Evolutionary conservation across 179 eudicot species (phyloP).

Genomic region (Beta macrorhiza): DNA sequence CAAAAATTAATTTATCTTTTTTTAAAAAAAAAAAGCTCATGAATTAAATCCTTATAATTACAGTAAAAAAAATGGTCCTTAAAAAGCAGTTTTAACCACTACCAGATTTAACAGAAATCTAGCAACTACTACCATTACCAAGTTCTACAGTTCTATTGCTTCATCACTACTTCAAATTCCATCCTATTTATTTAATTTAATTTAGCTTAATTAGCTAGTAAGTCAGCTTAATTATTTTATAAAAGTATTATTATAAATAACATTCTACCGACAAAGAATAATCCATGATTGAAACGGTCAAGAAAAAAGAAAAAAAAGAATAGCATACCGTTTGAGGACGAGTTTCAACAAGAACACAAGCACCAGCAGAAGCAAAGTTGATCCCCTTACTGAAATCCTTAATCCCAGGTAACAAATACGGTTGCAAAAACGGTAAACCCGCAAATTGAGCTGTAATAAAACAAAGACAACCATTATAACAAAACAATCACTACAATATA

Average conservation of each 20-base stretch:
- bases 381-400: slow-evolving; percentile 34
- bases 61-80: background rate
- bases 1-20: too few species aligned
- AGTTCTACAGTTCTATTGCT: background rate
- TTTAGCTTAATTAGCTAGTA: background rate
- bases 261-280: slow-evolving; percentile 10
- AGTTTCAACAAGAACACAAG: slow-evolving; percentile 48
- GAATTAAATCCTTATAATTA: background rate
- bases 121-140: too few species aligned
- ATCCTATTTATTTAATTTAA: background rate
- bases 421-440: slow-evolving; percentile 32
- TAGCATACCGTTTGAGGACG: slow-evolving; percentile 37
- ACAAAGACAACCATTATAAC: background rate
- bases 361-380: slow-evolving; percentile 54
- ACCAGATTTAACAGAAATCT: slow-evolving; percentile 5
- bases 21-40: background rate
- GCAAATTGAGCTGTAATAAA: slow-evolving; percentile 35
- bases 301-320: background rate
- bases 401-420: slow-evolving; percentile 39
- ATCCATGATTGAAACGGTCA: background rate
- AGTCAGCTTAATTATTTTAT: background rate
- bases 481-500: background rate
- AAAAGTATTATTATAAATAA: background rate
- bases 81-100: background rate
- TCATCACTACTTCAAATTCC: background rate